A percentile compares a stretch with the other conserved stretches of the same genome.
phyloP scores from a whole-genome alignment of 257 asterid genomes.

The Osmanthus fragrans region DNA sequence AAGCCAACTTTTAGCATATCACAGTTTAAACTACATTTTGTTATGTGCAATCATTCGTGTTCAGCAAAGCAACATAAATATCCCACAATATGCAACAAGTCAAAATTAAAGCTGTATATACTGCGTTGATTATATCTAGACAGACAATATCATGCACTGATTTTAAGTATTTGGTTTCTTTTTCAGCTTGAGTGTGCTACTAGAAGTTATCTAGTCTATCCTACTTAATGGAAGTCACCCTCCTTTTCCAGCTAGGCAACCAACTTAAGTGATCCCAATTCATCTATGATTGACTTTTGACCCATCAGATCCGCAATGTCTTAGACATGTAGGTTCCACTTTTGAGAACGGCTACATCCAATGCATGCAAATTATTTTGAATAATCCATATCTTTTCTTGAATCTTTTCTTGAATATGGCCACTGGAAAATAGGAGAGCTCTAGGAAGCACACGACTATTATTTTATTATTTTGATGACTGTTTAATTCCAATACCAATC shows the following conservation, averaged over 20 bases:
- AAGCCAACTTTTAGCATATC: background rate
- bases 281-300: background rate
- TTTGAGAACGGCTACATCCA: background rate
- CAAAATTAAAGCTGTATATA: background rate
- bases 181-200: background rate
- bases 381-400: background rate
- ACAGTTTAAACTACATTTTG: background rate
- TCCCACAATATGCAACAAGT: background rate
- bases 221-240: background rate
- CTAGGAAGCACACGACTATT: background rate
- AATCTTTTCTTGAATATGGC: background rate
- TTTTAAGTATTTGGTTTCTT: background rate
- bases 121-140: background rate
- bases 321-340: background rate
- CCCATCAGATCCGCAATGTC: background rate
- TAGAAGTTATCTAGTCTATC: background rate
- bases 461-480: background rate
- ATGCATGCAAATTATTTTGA: background rate
- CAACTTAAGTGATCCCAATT: background rate
- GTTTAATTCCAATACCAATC: too few relatives aligned
- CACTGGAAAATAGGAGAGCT: background rate
- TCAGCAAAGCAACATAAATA: background rate
- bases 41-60: background rate
- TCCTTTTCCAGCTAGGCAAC: background rate
- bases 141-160: background rate